phyloP scores from a whole-genome alignment of 148 eudicot species.

The Agrostemma githago region DNA sequence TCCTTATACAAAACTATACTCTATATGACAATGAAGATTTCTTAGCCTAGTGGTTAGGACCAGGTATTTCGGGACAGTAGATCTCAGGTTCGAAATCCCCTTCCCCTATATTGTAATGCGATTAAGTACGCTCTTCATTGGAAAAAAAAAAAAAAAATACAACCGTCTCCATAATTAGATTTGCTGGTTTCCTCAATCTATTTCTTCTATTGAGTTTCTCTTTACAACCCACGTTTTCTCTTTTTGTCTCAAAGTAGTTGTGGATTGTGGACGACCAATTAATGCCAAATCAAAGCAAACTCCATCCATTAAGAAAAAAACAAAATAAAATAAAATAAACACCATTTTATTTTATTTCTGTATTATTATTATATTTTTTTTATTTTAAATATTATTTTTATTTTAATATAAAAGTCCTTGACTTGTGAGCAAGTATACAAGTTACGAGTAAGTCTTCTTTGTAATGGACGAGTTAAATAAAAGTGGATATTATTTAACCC shows the following conservation, averaged over 20 bases:
- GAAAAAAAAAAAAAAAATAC: too few species aligned
- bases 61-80: too few species aligned
- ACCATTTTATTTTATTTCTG: not conserved
- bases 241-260: constrained; percentile 28
- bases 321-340: not conserved
- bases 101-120: too few species aligned
- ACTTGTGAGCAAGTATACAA: constrained; percentile 11
- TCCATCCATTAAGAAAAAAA: constrained; percentile 10
- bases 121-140: too few species aligned
- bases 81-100: too few species aligned
- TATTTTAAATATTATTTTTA: not conserved
- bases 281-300: constrained; percentile 15
- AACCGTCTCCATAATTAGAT: too few species aligned
- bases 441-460: too few species aligned
- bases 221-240: constrained; percentile 25
- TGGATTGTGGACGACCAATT: constrained; percentile 26
- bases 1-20: too few species aligned
- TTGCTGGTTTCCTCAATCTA: constrained; percentile 27
- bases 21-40: too few species aligned
- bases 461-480: too few species aligned
- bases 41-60: too few species aligned
- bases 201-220: constrained; percentile 12
- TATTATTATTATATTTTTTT: not conserved
- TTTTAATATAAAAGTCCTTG: constrained; percentile 3
- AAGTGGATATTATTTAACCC: too few species aligned